A percentile compares a stretch with the other conserved stretches of the same genome.
These are phyloP conservation scores for Oxytropis ochrocephala DNA, from an alignment of 306 rosid genomes.

Conservation along the genomic window DNA sequence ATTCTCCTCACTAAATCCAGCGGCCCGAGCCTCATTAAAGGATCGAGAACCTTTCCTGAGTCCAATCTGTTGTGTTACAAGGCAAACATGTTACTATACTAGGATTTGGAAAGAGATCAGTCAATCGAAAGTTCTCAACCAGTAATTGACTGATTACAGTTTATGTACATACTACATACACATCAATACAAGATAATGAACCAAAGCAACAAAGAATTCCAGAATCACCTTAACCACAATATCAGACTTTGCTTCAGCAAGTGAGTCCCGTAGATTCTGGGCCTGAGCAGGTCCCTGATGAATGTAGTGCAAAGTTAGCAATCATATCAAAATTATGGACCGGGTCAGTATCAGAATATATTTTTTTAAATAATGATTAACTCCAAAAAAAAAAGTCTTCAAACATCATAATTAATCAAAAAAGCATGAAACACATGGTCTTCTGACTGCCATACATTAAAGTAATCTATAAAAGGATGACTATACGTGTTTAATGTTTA, in stretches of 20 bases:
- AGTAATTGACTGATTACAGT: not conserved
- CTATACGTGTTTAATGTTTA: not conserved
- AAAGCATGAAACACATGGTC: not conserved
- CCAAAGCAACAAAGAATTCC: not conserved
- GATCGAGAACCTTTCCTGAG: constrained; percentile 95
- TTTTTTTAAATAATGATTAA: not conserved
- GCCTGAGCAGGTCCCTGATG: constrained; percentile 98
- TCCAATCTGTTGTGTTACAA: constrained; percentile 54
- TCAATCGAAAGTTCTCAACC: not conserved
- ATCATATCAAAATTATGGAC: not conserved
- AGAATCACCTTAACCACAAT: constrained; percentile 81
- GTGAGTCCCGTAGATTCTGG: constrained; percentile 88
- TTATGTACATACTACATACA: not conserved
- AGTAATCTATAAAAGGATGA: not conserved
- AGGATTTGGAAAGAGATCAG: not conserved
- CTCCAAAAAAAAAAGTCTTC: not conserved
- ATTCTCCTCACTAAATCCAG: constrained; percentile 84
- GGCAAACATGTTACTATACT: not conserved
- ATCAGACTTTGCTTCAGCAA: constrained; percentile 78
- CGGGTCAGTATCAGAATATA: not conserved
- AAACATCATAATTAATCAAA: not conserved
- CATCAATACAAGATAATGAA: not conserved
- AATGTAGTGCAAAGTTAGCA: constrained; percentile 3
- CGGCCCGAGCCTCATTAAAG: constrained; percentile 79
- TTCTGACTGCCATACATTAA: not conserved